Percentiles rank a stretch among this genome's conserved stretches.
These are phyloP conservation scores for Durusdinium trenchii DNA, from an alignment of 73 alveolate genomes.

Conservation along the genomic window DNA sequence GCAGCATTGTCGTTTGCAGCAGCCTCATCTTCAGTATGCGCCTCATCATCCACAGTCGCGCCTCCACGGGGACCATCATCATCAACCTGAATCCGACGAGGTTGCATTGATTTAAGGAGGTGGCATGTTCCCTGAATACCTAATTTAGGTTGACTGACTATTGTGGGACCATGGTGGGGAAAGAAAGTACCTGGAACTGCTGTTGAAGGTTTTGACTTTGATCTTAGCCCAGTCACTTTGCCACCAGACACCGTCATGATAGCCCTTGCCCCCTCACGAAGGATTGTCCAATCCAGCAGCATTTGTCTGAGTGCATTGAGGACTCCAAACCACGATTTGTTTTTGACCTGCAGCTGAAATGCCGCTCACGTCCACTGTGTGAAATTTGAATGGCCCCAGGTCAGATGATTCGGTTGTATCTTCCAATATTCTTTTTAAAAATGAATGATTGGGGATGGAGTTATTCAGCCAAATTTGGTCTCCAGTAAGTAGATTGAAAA, in stretches of 20 bases:
- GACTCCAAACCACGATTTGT: constrained; percentile 42
- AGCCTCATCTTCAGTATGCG: not conserved
- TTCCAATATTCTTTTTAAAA: no score
- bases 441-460: no score
- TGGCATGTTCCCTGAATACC: no score
- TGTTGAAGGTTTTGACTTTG: no score
- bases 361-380: no score
- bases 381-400: no score
- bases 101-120: no score
- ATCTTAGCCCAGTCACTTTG: not conserved
- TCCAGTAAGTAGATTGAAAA: no score
- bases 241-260: not conserved
- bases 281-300: constrained; percentile 3
- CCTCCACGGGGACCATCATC: not conserved
- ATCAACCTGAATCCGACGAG: no score
- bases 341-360: not conserved
- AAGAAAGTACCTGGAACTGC: not conserved
- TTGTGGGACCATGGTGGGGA: not conserved
- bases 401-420: no score
- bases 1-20: not conserved
- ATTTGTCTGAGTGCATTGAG: not conserved
- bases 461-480: no score
- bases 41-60: not conserved
- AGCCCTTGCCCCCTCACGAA: constrained; percentile 14
- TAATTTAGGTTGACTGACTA: no score